Conservation (phyloP, 164 flowering plant species). For the Nymphaea thermarum region DNA sequence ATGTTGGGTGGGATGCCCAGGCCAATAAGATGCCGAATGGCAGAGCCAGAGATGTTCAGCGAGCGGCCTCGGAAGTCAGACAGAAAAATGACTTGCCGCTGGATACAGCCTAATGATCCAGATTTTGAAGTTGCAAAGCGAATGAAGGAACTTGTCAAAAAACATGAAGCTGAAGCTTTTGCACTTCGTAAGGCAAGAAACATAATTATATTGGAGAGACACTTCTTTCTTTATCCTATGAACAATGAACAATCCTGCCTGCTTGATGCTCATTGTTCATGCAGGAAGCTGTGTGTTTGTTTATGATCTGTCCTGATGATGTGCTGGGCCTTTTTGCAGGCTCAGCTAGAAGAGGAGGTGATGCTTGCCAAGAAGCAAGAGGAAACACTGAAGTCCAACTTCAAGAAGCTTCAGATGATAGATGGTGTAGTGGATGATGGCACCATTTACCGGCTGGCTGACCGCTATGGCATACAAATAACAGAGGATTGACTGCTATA, state of each 20-base stretch:
- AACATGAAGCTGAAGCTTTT: slow-evolving; percentile 17
- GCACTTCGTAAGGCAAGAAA: slow-evolving; percentile 35
- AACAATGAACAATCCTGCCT: background rate
- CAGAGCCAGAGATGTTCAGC: slow-evolving; percentile 46
- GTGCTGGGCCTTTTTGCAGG: slow-evolving; percentile 15
- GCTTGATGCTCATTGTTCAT: background rate
- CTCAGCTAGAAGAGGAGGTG: slow-evolving; percentile 42
- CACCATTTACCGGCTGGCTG: slow-evolving; percentile 27
- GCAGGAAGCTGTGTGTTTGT: background rate
- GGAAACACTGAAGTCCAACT: slow-evolving; percentile 28
- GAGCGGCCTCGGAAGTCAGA: slow-evolving; percentile 62
- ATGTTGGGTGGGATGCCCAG: slow-evolving; percentile 86
- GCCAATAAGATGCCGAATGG: slow-evolving; percentile 58
- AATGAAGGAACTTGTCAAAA: slow-evolving; percentile 28
- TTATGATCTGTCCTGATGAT: background rate
- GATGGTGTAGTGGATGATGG: slow-evolving; percentile 27
- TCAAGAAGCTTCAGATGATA: slow-evolving; percentile 43
- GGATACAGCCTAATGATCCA: slow-evolving; percentile 61
- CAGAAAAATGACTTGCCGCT: slow-evolving; percentile 22
- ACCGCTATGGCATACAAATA: slow-evolving; percentile 18
- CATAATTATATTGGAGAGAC: background rate
- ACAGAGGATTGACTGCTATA: slow-evolving; percentile 18
- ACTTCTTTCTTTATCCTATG: background rate
- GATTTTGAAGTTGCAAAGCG: slow-evolving; percentile 43
- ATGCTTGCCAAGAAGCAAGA: slow-evolving; percentile 45